Conservation (phyloP, 306 rosid species). For the Pyrus betulifolia region DNA sequence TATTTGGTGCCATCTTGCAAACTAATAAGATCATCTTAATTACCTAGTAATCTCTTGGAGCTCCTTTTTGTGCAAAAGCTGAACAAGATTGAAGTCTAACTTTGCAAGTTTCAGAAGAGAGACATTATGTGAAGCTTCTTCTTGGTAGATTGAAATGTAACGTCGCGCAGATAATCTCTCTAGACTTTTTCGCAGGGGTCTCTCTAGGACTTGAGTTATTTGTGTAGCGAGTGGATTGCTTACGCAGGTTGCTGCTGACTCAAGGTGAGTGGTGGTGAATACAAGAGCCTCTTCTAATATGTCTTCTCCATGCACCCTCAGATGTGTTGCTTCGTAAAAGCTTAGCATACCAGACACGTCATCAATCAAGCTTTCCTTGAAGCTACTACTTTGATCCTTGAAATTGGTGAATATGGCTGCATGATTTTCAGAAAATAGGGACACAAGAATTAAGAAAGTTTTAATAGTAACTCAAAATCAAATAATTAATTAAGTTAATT, state of each 20-base stretch:
- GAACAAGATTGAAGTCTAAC: constrained; percentile 41
- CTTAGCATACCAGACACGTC: constrained; percentile 31
- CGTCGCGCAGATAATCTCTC: constrained; percentile 27
- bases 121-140: constrained; percentile 22
- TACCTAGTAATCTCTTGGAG: constrained; percentile 16
- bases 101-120: constrained; percentile 31
- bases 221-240: not conserved
- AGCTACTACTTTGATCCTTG: constrained; percentile 21
- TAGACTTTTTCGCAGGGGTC: constrained; percentile 22
- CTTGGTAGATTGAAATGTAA: constrained; percentile 28
- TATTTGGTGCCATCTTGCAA: too few species aligned
- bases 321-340: constrained; percentile 44
- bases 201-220: constrained; percentile 16
- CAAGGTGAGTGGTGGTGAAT: constrained; percentile 17
- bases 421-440: not conserved
- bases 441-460: too few species aligned
- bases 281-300: constrained; percentile 42
- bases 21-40: too few species aligned
- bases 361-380: not conserved
- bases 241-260: not conserved
- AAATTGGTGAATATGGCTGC: constrained; percentile 36
- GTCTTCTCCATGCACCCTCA: constrained; percentile 31
- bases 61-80: constrained; percentile 36
- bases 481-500: too few species aligned
- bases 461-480: too few species aligned